Evolutionary conservation across 2,329 filamentous ascomycete species (phyloP).

Genomic region (Leptodontidium sp.): DNA sequence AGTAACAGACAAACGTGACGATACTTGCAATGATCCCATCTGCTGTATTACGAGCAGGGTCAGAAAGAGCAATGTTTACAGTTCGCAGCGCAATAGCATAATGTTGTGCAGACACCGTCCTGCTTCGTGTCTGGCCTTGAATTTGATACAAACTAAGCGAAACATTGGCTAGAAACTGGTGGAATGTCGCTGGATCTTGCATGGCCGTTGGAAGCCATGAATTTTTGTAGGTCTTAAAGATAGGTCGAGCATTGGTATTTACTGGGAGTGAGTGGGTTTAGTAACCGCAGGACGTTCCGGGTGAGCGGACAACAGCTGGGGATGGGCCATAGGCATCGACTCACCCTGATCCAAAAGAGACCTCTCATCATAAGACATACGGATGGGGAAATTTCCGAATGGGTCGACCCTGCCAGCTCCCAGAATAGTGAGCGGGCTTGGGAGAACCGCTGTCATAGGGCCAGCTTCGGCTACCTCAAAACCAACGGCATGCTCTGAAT

Average conservation of each 20-base stretch:
- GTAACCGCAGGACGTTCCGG: neutral
- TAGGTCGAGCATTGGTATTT: neutral
- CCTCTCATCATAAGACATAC: neutral
- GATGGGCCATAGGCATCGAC: neutral
- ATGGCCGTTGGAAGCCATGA: conserved; percentile 9
- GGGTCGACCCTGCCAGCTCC: conserved; percentile 17
- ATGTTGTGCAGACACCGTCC: neutral
- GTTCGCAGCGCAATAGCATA: conserved; percentile 8
- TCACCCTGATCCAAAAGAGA: conserved; percentile 10
- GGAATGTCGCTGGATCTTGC: conserved; percentile 12
- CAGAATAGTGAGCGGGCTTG: neutral
- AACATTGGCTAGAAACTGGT: conserved; percentile 14
- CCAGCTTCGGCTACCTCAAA: neutral
- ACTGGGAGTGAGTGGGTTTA: neutral
- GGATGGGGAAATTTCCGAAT: conserved; percentile 5
- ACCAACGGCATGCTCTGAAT: neutral
- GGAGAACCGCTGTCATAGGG: neutral
- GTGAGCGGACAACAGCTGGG: neutral
- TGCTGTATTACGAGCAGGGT: neutral
- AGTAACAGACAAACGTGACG: conserved; percentile 13
- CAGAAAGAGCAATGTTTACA: conserved; percentile 10
- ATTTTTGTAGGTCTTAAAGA: neutral
- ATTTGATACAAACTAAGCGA: neutral
- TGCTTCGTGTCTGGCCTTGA: neutral
- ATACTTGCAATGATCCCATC: conserved; percentile 10